phyloP scores from a whole-genome alignment of 2,329 filamentous ascomycete genomes.

The Alternaria angustiovoidea region DNA sequence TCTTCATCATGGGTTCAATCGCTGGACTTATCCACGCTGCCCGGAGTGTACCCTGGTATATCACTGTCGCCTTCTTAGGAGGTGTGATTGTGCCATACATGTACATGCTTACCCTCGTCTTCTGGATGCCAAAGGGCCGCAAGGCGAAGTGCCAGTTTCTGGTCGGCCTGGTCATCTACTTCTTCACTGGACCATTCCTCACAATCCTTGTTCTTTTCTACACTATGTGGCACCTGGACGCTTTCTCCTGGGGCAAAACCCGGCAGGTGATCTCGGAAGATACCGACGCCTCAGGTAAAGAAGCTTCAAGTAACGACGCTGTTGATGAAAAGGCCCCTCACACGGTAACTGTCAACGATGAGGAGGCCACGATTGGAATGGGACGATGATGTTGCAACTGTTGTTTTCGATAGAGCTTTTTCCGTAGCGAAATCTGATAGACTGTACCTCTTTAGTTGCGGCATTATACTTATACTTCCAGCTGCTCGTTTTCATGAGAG shows the following conservation, averaged over 20 bases:
- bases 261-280: slow-evolving; percentile 21
- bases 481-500: no score
- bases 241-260: slow-evolving; percentile 60
- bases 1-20: slow-evolving; percentile 32
- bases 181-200: slow-evolving; percentile 50
- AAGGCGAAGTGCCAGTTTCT: slow-evolving; percentile 39
- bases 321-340: no score
- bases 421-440: no score
- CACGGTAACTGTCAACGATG: no score
- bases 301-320: neutral
- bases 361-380: no score
- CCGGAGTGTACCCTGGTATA: slow-evolving; percentile 15
- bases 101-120: slow-evolving; percentile 38
- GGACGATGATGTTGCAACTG: no score
- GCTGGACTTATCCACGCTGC: slow-evolving; percentile 34
- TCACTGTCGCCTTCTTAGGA: slow-evolving; percentile 30
- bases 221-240: slow-evolving; percentile 55
- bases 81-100: slow-evolving; percentile 41
- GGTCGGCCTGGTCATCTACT: slow-evolving; percentile 37
- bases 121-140: slow-evolving; percentile 37
- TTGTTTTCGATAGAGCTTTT: no score
- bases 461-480: no score
- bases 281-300: neutral
- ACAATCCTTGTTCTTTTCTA: slow-evolving; percentile 56
- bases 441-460: no score